A percentile compares a stretch with the other conserved stretches of the same genome.
These are phyloP conservation scores for Clavariopsis aquatica DNA, from an alignment of 495 filamentous ascomycete species.

Conservation along the genomic window DNA sequence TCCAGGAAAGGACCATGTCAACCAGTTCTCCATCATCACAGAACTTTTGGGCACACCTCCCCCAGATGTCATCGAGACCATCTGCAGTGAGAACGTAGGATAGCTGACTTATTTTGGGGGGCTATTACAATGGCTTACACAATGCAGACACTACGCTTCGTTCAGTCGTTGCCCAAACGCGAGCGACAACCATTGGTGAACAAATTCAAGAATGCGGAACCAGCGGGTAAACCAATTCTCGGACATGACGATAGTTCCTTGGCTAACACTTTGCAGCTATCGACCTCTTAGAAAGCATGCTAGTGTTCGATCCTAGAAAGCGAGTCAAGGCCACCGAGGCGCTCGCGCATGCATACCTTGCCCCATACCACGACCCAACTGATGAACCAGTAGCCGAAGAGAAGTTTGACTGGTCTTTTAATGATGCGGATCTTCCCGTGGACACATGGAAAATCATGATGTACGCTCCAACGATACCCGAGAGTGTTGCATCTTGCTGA, in stretches of 20 bases:
- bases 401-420: slow-evolving; percentile 99
- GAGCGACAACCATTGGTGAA: slow-evolving; percentile 85
- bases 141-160: slow-evolving; percentile 84
- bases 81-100: slow-evolving; percentile 94
- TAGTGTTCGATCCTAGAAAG: slow-evolving; percentile 95
- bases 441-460: slow-evolving; percentile 99
- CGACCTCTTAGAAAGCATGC: slow-evolving; percentile 92
- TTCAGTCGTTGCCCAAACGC: slow-evolving; percentile 95
- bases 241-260: not conserved
- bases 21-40: slow-evolving; percentile 99
- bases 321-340: slow-evolving; percentile 81
- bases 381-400: slow-evolving; percentile 95
- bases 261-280: slow-evolving; percentile 62
- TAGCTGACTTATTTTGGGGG: not conserved
- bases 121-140: not conserved
- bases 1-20: slow-evolving; percentile 98
- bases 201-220: slow-evolving; percentile 95
- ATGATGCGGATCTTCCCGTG: slow-evolving; percentile 94
- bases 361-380: slow-evolving; percentile 94
- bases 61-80: slow-evolving; percentile 97
- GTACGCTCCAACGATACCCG: slow-evolving; percentile 56
- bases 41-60: slow-evolving; percentile 97
- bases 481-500: slow-evolving; percentile 11
- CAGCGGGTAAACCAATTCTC: slow-evolving; percentile 65
- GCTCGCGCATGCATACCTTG: slow-evolving; percentile 87